Conservation (phyloP, 225 moss, liverwort and hornwort genomes). For the Rhytidiadelphus loreus region DNA sequence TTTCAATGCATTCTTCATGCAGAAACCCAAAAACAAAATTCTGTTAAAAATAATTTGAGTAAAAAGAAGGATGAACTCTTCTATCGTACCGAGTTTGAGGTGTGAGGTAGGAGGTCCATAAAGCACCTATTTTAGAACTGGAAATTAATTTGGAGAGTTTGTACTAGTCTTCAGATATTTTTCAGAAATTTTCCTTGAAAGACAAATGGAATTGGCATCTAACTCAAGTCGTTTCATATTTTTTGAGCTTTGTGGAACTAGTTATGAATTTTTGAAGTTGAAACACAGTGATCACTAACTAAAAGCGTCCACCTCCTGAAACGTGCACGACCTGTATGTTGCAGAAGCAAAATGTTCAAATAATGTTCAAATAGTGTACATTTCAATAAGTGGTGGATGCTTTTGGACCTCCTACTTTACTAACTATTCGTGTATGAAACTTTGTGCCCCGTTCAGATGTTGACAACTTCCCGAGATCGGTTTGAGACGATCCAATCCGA, state of each 20-base stretch:
- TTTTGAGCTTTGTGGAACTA: neutral
- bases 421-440: neutral
- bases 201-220: neutral
- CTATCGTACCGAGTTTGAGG: neutral
- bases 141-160: neutral
- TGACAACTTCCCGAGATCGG: slow-evolving; percentile 75
- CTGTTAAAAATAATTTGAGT: neutral
- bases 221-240: neutral
- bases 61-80: neutral
- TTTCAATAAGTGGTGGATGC: accelerated
- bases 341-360: too few relatives aligned
- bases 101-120: neutral
- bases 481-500: slow-evolving; percentile 62
- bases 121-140: too few relatives aligned
- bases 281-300: neutral
- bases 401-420: neutral
- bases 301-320: neutral
- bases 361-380: neutral
- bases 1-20: neutral
- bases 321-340: neutral
- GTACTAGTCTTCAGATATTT: neutral
- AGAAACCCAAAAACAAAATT: neutral
- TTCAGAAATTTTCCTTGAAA: neutral
- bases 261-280: neutral
- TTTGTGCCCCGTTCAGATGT: slow-evolving; percentile 41